Conservation (phyloP, 1,284 basidiomycete genomes). For the Pyrrhoderma noxium region DNA sequence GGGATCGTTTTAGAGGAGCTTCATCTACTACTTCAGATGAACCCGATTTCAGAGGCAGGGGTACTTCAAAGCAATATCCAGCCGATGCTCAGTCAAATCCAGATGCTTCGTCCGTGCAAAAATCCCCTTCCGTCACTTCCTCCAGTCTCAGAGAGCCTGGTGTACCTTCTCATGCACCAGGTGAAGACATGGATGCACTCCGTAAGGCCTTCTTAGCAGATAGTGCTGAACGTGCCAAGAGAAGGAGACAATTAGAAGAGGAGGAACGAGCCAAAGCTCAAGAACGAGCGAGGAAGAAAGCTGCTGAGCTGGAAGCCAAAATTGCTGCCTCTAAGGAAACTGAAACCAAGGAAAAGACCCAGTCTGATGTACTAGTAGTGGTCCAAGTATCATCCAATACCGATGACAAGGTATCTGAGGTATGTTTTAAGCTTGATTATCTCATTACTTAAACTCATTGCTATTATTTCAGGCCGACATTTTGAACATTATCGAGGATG, state of each 20-base stretch:
- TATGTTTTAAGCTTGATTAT: not conserved
- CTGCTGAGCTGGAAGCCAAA: constrained; percentile 75
- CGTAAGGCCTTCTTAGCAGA: constrained; percentile 84
- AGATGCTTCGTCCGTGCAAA: no score
- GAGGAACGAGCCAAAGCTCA: constrained; percentile 76
- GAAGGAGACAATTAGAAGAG: constrained; percentile 78
- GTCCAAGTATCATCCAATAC: not conserved
- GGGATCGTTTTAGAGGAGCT: no score
- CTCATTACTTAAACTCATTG: not conserved
- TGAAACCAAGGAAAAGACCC: constrained; percentile 20
- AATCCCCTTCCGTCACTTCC: not conserved
- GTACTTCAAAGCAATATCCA: no score
- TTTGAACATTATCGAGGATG: constrained; percentile 17
- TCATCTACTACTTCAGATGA: no score
- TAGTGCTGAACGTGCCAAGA: constrained; percentile 81
- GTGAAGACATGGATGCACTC: constrained; percentile 61
- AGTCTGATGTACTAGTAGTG: not conserved
- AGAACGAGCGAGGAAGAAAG: constrained; percentile 81
- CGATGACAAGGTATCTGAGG: constrained; percentile 18
- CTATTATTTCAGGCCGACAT: constrained; percentile 15
- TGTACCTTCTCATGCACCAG: constrained; percentile 27
- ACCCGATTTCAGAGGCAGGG: no score
- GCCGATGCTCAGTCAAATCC: no score
- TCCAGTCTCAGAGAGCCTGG: not conserved
- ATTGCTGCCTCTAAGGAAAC: constrained; percentile 39